Evolutionary conservation across 2,329 filamentous ascomycete species (phyloP), one percentile per base, ranked within the genome.

Genomic region (Furcasterigmium furcatum): DNA sequence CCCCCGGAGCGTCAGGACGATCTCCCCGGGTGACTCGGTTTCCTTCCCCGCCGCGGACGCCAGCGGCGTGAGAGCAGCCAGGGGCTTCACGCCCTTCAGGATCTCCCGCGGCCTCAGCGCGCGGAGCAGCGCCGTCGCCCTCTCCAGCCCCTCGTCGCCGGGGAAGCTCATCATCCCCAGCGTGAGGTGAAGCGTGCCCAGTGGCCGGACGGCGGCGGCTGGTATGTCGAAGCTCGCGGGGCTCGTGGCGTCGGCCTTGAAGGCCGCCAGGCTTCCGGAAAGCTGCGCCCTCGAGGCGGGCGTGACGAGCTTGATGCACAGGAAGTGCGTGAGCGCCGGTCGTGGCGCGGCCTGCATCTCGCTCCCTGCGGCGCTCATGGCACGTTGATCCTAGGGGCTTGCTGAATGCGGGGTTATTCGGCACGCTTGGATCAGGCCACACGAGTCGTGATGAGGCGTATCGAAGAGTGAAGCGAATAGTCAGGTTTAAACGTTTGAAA

Each of bases 121-220:
- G 43, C 51, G 56, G 19, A 78, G 58, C 34, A 75, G 49, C 30
- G 61, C 63, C 13, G 66, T 57, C 2, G 76, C 76, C 32, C 55
- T 62, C 4, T 66, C 66, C 7, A 79, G 52, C 5, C 62, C 59
- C 43, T 76, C 71, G 3, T 71, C 64, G 3, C 69, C 72, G 4
- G 72, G 65, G 9, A 96, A 76, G 52, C 79, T 85, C 87, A 96
- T 91, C 2, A 95, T 87, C 0, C 91, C 91, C 0, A 96, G 73
- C 0, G 91, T 96, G 3, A 91, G 71, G 65, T 97, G 92, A 40
- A 96, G 66, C 1, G 90, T 91, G 1, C 88, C 88, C 1, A 88
- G 66, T 0, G 90, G 90, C 22, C 91, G 74, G 42, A 96, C 70
- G 2, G 90, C 89, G 45, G 77, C 77, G 25, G 71, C 61, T 0